phyloP scores from a whole-genome alignment of 768 basidiomycete species.

The Cytidiella melzeri region DNA sequence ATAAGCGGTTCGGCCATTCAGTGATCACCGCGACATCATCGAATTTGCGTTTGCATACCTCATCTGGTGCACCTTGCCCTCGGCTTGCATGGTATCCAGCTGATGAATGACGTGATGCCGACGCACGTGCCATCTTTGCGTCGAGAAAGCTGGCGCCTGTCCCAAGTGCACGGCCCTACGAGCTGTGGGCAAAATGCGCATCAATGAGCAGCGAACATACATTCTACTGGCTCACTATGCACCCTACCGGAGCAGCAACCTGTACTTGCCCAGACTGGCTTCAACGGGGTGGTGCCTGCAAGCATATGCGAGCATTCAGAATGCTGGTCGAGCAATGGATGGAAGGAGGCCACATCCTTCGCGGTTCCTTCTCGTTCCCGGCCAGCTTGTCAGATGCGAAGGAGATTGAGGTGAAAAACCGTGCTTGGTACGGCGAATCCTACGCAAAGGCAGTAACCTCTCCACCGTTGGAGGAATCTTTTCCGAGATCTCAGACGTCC shows the following conservation, averaged over 20 bases:
- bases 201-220: background rate
- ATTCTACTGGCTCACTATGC: conserved; percentile 6
- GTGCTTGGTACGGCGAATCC: conserved; percentile 9
- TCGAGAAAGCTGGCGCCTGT: background rate
- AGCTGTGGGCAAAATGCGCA: conserved; percentile 11
- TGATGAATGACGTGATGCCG: conserved; percentile 2
- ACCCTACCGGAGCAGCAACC: conserved; percentile 6
- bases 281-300: conserved; percentile 14
- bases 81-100: background rate
- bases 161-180: background rate
- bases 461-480: background rate
- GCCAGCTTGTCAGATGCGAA: background rate
- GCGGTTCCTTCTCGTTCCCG: background rate
- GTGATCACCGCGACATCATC: too few species aligned
- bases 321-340: conserved; percentile 3
- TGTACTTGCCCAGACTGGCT: conserved; percentile 14
- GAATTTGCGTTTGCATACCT: too few species aligned
- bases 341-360: background rate
- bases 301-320: conserved; percentile 15
- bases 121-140: background rate
- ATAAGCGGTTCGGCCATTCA: too few species aligned
- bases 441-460: conserved; percentile 4
- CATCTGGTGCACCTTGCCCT: too few species aligned
- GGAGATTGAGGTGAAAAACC: conserved; percentile 1
- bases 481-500: too few species aligned